These are phyloP conservation scores for Sinapis alba DNA, from an alignment of 441 rosid genomes.

Conservation along the genomic window DNA sequence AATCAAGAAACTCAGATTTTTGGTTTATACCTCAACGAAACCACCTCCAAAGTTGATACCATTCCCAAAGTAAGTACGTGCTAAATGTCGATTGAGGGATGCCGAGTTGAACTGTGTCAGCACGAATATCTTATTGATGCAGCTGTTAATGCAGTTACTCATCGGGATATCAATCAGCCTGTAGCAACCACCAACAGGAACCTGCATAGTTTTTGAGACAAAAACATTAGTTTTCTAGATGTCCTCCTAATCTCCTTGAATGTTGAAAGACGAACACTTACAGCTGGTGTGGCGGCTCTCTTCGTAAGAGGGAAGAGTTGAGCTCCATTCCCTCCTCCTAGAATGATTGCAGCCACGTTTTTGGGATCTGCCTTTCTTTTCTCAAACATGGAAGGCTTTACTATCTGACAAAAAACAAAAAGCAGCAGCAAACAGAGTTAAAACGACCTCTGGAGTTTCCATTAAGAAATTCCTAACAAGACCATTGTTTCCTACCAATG, in stretches of 20 bases:
- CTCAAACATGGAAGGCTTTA: conserved; percentile 52
- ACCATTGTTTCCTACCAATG: not conserved
- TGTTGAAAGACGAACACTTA: conserved; percentile 53
- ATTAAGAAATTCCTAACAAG: too few relatives aligned
- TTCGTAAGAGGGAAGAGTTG: conserved; percentile 86
- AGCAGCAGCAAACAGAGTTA: conserved; percentile 9
- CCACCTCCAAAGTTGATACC: conserved; percentile 95
- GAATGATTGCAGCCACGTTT: conserved; percentile 84
- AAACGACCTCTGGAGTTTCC: conserved; percentile 1
- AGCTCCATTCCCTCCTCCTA: conserved; percentile 96
- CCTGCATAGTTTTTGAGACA: conserved; percentile 49
- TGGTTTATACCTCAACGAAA: conserved; percentile 82
- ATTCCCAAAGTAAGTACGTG: conserved; percentile 89
- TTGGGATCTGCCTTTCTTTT: conserved; percentile 71
- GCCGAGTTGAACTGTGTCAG: conserved; percentile 91
- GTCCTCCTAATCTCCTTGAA: too few relatives aligned
- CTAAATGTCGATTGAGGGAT: conserved; percentile 89
- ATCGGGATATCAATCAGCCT: conserved; percentile 94
- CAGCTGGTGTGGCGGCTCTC: conserved; percentile 93
- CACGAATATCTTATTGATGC: conserved; percentile 90
- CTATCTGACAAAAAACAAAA: conserved; percentile 41
- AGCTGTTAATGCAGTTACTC: conserved; percentile 96
- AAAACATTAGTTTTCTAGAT: not conserved
- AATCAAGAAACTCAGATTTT: not conserved
- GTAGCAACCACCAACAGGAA: conserved; percentile 92